Base-by-base conservation (phyloP, 2,329 filamentous ascomycete genomes). In the Cladosporium sp. region DNA sequence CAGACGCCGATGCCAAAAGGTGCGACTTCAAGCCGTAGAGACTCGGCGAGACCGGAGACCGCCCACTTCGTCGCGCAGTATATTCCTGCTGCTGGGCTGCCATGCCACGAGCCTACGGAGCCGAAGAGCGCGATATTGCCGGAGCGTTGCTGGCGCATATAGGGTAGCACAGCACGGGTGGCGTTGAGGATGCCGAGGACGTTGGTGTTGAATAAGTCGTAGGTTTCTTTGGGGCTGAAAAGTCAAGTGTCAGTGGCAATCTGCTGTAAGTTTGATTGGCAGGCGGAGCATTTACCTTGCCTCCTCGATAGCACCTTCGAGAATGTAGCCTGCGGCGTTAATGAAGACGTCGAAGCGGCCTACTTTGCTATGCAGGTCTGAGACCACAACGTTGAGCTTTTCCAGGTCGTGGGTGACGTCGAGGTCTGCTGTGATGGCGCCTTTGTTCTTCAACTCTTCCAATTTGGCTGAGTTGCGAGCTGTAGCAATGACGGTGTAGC, bases 31-130 rank as follows among this genome's bases (percentile, higher is more conserved):
- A 72, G 66, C 0, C 73, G 72, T 2, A 85, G 74, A 0, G 78
- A 78, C 64, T 83, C 81, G 3, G 80, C 80, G 7, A 85, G 67
- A 5, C 79, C 80, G 8, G 80, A 80, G 3, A 81, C 70, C 26
- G 81, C 80, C 16, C 78, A 79, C 71, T 87, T 86, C 28, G 80
- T 79, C 73, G 82, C 73, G 8, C 73, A 72, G 66, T 83, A 82
- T 26, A 79, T 72, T 0, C 75, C 75, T 50, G 64, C 74, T 69
- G 66, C 75, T 0, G 80, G 71, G 0, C 72, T 72, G n/a, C 76
- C 75, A 7, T 69, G 65, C 78, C 80, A 84, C 46, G 81, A 83
- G 0, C 76, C 82, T 3, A 84, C 68, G 57, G 81, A 84, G 40
- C 81, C 81, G 69, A 86, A 80, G 2, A 67, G 66, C 1, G 67